Base-by-base conservation (phyloP, 2,329 filamentous ascomycete species). In the Sarocladium brachiariae region DNA sequence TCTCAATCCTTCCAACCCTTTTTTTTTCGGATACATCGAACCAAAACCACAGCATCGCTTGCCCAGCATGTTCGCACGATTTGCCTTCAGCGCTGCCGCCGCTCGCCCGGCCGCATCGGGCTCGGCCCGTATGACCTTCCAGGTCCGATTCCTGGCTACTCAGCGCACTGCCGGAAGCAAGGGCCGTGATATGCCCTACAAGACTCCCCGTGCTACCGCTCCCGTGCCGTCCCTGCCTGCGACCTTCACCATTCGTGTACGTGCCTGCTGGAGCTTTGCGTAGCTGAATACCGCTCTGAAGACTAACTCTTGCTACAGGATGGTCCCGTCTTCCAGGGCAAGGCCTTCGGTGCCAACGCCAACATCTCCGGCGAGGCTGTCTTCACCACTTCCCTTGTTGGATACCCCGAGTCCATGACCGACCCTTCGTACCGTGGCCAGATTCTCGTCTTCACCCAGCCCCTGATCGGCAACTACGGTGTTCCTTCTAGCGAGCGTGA, bases 351-450 rank as follows among this genome's bases (percentile, higher is more conserved):
- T 62, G 93, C 93, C 65, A 93, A 95, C 70, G 82, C 87, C 68
- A 99, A 96, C 78, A 88, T 97, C 66, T 96, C 91, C 56, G 93
- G 93, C 60, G 93, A 99, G 76, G 93, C 93, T 41, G 93, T 97
- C 68, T 99, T 99, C 77, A 97, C 93, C 55, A 97, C 93, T 54
- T 96, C 92, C 21, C 83, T 97, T 51, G 93, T 99, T 53, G 93
- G 93, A 63, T 99, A 99, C 70, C 93, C 93, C 59, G 93, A 99
- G 76, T 96, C 87, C 45, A 84, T 92, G 78, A 91, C 87, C 63
- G 87, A 92, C 63, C 87, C 87, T 50, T 92, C 87, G 18, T 92
- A 92, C 74, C 86, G 87, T 58, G 87, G 93, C 59, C 93, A 99
- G 76, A 97, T 99, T 59, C 78, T 99, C 61, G 92, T 97, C 70